Percentiles rank a stretch among this genome's conserved stretches.
phyloP scores from a whole-genome alignment of 441 rosid genomes.

The Manihot esculenta region DNA sequence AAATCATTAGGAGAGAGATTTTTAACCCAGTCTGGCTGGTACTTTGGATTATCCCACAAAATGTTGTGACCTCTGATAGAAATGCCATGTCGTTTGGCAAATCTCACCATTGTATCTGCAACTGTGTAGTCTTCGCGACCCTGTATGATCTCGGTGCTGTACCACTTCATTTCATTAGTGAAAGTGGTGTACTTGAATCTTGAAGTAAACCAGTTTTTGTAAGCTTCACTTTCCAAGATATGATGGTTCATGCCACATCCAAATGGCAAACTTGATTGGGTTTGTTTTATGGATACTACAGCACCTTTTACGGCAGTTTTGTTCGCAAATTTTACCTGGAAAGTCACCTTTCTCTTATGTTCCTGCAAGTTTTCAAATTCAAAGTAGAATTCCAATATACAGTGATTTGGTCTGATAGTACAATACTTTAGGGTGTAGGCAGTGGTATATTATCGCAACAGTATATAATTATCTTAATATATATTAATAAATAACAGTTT shows the following conservation, averaged over 20 bases:
- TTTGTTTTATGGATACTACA: slow-evolving; percentile 43
- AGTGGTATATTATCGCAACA: too few species aligned
- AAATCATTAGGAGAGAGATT: slow-evolving; percentile 37
- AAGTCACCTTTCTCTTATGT: slow-evolving; percentile 55
- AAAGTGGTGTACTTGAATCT: slow-evolving; percentile 64
- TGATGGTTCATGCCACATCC: slow-evolving; percentile 72
- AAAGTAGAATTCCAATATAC: too few species aligned
- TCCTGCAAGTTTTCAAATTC: slow-evolving; percentile 35
- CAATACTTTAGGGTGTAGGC: too few species aligned
- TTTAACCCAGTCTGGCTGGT: slow-evolving; percentile 67
- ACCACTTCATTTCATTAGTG: slow-evolving; percentile 95
- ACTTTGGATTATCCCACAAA: slow-evolving; percentile 60
- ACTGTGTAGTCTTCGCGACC: slow-evolving; percentile 64
- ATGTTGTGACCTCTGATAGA: slow-evolving; percentile 71
- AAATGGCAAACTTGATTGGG: slow-evolving; percentile 49
- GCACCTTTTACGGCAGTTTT: slow-evolving; percentile 45
- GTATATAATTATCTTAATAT: too few species aligned
- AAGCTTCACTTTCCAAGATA: slow-evolving; percentile 48
- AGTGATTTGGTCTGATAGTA: too few species aligned
- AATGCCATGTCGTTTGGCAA: slow-evolving; percentile 41
- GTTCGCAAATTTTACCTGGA: slow-evolving; percentile 43
- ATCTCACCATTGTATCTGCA: slow-evolving; percentile 62
- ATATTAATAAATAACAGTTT: too few species aligned
- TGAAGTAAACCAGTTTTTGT: slow-evolving; percentile 65
- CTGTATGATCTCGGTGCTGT: slow-evolving; percentile 51